Evolutionary conservation across 78 protist species (phyloP).

Genomic region (Pigoraptor vietnamica): DNA sequence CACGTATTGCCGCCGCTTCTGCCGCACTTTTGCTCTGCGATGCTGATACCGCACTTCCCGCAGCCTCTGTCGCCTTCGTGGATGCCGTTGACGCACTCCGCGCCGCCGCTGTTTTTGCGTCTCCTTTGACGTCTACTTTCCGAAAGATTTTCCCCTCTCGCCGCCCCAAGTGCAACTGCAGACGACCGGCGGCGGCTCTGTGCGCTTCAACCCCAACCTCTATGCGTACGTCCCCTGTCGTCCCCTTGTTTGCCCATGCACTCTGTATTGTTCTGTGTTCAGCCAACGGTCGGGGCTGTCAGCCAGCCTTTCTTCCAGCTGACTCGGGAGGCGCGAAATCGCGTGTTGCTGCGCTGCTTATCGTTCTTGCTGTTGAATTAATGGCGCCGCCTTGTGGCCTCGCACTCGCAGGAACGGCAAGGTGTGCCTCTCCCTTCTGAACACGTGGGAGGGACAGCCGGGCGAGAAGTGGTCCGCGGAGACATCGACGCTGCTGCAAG

Average conservation of each 20-base stretch:
- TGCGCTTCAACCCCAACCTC: conserved; percentile 84
- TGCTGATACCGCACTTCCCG: too few species aligned
- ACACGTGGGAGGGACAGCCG: conserved; percentile 70
- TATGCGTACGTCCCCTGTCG: conserved; percentile 3
- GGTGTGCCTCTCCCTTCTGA: conserved; percentile 71
- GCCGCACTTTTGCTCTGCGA: too few species aligned
- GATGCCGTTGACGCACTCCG: conserved; percentile 52
- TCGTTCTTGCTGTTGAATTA: too few species aligned
- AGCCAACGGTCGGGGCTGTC: background rate
- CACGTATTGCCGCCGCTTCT: too few species aligned
- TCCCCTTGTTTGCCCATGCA: background rate
- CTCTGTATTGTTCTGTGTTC: background rate
- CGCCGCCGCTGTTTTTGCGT: background rate
- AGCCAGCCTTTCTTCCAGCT: too few species aligned
- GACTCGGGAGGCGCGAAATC: too few species aligned
- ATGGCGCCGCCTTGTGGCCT: too few species aligned
- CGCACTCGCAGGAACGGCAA: background rate
- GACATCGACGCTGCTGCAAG: conserved; percentile 68
- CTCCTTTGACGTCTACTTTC: background rate
- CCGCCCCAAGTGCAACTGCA: conserved; percentile 58
- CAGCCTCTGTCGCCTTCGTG: too few species aligned
- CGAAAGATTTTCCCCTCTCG: conserved; percentile 40
- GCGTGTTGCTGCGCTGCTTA: too few species aligned
- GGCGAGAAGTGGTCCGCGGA: conserved; percentile 54
- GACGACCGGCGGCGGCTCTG: conserved; percentile 75